phyloP scores from a whole-genome alignment of 2,329 filamentous ascomycete species.

The Rhynchosporium agropyri region DNA sequence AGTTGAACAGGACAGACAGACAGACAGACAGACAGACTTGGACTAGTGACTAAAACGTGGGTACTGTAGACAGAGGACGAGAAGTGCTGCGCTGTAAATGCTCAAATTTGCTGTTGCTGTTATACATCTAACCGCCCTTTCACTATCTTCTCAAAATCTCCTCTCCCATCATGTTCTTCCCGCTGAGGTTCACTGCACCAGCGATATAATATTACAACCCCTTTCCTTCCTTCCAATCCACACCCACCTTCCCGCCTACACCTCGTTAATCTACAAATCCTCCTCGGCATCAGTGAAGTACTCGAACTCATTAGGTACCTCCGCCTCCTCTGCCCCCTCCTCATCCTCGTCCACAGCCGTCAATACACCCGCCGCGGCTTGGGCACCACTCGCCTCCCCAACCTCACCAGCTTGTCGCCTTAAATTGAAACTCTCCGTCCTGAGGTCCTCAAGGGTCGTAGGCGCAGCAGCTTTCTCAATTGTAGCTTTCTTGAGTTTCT shows the following conservation, averaged over 20 bases:
- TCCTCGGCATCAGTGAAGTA: slow-evolving; percentile 61
- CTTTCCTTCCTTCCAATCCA: not conserved
- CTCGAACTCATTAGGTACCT: slow-evolving; percentile 72
- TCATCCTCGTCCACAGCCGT: slow-evolving; percentile 87
- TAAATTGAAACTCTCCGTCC: slow-evolving; percentile 43
- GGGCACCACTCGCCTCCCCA: slow-evolving; percentile 54
- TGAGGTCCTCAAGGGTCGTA: slow-evolving; percentile 38
- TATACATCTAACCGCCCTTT: slow-evolving; percentile 10
- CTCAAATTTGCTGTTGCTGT: slow-evolving; percentile 5
- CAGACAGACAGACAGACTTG: too few relatives aligned
- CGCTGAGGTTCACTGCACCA: slow-evolving; percentile 8
- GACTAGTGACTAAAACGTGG: too few relatives aligned
- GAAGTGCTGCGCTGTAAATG: slow-evolving; percentile 10
- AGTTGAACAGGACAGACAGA: too few relatives aligned
- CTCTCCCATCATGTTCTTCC: not conserved
- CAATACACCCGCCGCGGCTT: slow-evolving; percentile 76
- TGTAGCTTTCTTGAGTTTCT: slow-evolving; percentile 84
- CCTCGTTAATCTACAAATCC: slow-evolving; percentile 26
- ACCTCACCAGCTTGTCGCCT: slow-evolving; percentile 46
- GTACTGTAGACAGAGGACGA: too few relatives aligned
- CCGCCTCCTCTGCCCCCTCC: slow-evolving; percentile 73
- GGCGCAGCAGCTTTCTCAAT: slow-evolving; percentile 60
- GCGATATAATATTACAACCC: slow-evolving; percentile 36
- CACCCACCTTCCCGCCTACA: not conserved
- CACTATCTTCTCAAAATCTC: not conserved